Evolutionary conservation across 1,284 basidiomycete species (phyloP).

Genomic region (Pascua sp.): DNA sequence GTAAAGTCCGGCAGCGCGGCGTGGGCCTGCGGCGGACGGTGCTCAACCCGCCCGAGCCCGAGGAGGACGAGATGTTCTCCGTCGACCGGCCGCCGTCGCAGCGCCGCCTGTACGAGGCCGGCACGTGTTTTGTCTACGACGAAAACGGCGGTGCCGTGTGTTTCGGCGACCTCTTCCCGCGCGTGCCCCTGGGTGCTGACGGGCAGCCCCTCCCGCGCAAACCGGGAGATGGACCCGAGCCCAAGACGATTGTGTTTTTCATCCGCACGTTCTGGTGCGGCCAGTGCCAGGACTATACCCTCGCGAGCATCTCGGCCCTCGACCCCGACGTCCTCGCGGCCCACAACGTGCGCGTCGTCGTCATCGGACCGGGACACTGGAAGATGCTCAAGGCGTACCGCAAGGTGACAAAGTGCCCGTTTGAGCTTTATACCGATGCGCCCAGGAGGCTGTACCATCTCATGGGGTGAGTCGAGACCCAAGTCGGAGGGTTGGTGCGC

Average conservation of each 20-base stretch:
- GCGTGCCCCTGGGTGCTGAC: constrained; percentile 34
- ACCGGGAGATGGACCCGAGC: constrained; percentile 17
- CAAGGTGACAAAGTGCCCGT: constrained; percentile 42
- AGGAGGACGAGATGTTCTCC: constrained; percentile 26
- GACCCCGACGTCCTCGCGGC: constrained; percentile 40
- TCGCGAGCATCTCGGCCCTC: constrained; percentile 36
- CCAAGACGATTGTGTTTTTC: constrained; percentile 39
- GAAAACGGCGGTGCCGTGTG: constrained; percentile 34
- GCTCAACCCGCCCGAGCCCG: constrained; percentile 9
- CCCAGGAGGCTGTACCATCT: not conserved
- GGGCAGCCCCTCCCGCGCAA: constrained; percentile 29
- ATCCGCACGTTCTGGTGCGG: constrained; percentile 47
- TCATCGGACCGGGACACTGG: constrained; percentile 46
- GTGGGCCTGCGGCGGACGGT: constrained; percentile 3
- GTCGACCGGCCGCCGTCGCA: constrained; percentile 31
- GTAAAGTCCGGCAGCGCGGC: not conserved
- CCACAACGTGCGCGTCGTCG: constrained; percentile 36
- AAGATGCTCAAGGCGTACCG: constrained; percentile 46
- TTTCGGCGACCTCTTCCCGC: constrained; percentile 37
- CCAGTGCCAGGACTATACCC: constrained; percentile 47
- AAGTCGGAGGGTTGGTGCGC: too few relatives aligned
- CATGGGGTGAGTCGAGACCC: not conserved
- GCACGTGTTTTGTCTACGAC: constrained; percentile 36
- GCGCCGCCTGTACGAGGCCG: constrained; percentile 36
- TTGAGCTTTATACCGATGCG: constrained; percentile 44